Percentiles rank a stretch among this genome's conserved stretches.
Evolutionary conservation across 768 basidiomycete genomes (phyloP).

Genomic region (Auricularia heimuer): DNA sequence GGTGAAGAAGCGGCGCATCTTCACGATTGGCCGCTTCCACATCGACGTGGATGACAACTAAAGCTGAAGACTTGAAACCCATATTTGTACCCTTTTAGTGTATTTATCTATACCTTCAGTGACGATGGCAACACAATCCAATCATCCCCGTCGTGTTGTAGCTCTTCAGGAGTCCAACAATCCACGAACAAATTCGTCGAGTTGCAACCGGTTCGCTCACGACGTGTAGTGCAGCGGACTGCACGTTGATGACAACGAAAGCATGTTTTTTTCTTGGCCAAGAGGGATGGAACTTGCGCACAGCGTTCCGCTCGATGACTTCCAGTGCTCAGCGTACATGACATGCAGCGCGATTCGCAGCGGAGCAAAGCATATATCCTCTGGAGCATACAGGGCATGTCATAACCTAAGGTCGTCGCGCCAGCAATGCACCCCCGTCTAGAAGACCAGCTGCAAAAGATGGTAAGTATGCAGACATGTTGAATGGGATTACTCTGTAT

Average conservation of each 20-base stretch:
- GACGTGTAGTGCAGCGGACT: too few relatives aligned
- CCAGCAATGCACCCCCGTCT: neutral
- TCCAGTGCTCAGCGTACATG: neutral
- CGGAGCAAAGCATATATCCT: constrained; percentile 9
- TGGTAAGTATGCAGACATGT: constrained; percentile 12
- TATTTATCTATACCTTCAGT: too few relatives aligned
- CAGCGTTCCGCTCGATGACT: neutral
- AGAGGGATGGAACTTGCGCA: neutral
- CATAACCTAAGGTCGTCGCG: neutral
- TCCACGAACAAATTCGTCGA: too few relatives aligned
- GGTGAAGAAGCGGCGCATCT: neutral
- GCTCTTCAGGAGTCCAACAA: too few relatives aligned
- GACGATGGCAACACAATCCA: too few relatives aligned
- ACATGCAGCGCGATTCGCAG: neutral
- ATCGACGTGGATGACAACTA: neutral
- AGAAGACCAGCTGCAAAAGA: constrained; percentile 8
- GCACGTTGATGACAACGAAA: too few relatives aligned
- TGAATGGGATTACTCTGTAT: constrained; percentile 55
- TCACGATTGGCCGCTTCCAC: neutral
- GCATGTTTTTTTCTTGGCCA: too few relatives aligned
- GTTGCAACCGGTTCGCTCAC: too few relatives aligned
- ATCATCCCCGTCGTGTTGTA: too few relatives aligned
- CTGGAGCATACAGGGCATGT: neutral
- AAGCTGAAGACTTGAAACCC: neutral
- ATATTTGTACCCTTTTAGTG: too few relatives aligned